Base-by-base conservation (phyloP, 805 yeast species). In the Ogataea paradorogensis region DNA sequence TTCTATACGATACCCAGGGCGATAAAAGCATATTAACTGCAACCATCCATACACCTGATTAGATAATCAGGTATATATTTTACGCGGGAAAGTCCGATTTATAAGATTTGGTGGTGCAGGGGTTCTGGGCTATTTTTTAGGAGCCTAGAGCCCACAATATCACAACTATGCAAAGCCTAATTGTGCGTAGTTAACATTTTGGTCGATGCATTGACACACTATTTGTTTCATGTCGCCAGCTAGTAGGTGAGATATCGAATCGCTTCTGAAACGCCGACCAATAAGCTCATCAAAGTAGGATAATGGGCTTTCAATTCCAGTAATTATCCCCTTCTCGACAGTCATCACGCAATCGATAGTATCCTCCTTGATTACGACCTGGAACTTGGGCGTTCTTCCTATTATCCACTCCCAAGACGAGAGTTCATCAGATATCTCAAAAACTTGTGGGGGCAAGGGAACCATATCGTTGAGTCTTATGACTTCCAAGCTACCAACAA, bases 341-440 rank as follows among this genome's bases (percentile, higher is more conserved):
- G 13, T 34, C 38, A 48, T 69, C 46, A 9, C 65, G 58, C 43
- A 56, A 46, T 27, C 36, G 7, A 48, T 15, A 4, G 62, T 58
- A 0, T 59, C 58, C 29, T 66, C 61, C 2, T 52, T 53, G 14
- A 84, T 56, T 1, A 54, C 52, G 42, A 84, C 78, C 28, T 72
- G 67, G 58, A 91, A 93, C 43, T 67, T 70, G 0, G 97, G 96
- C 0, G 96, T 83, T 15, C 71, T 67, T 1, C 88, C 90, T 59
- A 65, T 88, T 26, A 66, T 75, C 95, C 96, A 90, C 1, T 74
- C 66, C 84, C 93, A 83, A 15, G 70, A 60, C 30, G 64, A 54
- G 14, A 87, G 62, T 20, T 70, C 70, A 0, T 61, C 42, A 23
- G 69, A 67, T 0, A 66, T 63, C 3, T 66, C 52, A 2, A 40